Conservation (phyloP, 805 yeast species). For the Candida cerambycidarum region DNA sequence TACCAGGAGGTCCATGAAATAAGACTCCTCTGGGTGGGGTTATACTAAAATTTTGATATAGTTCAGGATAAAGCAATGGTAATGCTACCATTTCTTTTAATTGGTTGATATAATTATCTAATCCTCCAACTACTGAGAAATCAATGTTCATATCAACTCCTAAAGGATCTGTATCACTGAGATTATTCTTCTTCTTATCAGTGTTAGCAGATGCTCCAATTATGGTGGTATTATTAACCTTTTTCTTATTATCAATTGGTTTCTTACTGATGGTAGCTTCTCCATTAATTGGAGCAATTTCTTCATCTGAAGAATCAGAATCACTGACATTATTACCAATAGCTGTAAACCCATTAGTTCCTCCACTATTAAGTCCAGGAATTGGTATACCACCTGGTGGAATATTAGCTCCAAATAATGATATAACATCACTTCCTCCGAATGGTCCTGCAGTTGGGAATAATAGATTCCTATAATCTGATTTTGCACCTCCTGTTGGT, state of each 20-base stretch:
- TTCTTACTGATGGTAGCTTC: constrained; percentile 40
- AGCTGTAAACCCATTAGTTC: constrained; percentile 22
- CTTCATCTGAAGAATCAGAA: constrained; percentile 66
- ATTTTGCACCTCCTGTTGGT: constrained; percentile 38
- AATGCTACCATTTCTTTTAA: constrained; percentile 95
- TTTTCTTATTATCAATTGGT: constrained; percentile 14
- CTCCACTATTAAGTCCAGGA: constrained; percentile 29
- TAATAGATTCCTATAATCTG: constrained; percentile 59
- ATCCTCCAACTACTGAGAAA: constrained; percentile 85
- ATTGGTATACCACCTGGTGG: constrained; percentile 51
- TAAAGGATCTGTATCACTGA: constrained; percentile 90
- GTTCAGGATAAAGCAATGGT: constrained; percentile 90
- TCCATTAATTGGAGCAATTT: constrained; percentile 45
- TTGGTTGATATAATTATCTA: constrained; percentile 86
- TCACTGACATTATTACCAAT: constrained; percentile 42
- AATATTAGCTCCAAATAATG: constrained; percentile 71
- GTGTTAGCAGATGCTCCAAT: constrained; percentile 32
- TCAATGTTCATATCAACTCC: constrained; percentile 87
- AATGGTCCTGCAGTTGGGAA: constrained; percentile 97
- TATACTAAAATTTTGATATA: constrained; percentile 83
- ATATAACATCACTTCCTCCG: constrained; percentile 91
- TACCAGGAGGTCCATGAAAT: constrained; percentile 99
- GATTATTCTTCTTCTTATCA: constrained; percentile 53
- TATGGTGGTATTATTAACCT: constrained; percentile 28
- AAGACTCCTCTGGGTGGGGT: constrained; percentile 97